A percentile compares a stretch with the other conserved stretches of the same genome.
These are phyloP conservation scores for Corniculantispora saksenae DNA, from an alignment of 2,329 filamentous ascomycete species.

Conservation along the genomic window DNA sequence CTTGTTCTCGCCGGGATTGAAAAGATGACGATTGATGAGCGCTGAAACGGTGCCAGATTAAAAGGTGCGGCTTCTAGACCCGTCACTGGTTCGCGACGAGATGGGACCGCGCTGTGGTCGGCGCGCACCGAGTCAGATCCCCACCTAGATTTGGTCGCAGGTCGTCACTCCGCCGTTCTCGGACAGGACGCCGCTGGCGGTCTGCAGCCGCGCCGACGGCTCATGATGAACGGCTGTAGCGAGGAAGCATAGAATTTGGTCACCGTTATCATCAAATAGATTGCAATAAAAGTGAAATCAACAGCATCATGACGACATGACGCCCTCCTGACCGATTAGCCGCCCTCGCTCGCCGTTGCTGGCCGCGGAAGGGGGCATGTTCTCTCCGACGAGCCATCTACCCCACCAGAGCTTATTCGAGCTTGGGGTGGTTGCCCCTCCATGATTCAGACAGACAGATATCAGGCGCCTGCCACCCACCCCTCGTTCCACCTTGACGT, in stretches of 20 bases:
- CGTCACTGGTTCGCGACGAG: not conserved
- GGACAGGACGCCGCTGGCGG: constrained; percentile 2
- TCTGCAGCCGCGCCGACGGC: constrained; percentile 12
- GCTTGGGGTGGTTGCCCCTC: constrained; percentile 11
- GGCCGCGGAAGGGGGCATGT: not conserved
- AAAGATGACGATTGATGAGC: too few relatives aligned
- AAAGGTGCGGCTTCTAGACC: not conserved
- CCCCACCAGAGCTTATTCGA: constrained; percentile 16
- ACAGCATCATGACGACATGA: not conserved
- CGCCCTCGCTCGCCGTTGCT: not conserved
- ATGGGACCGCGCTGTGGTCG: constrained; percentile 14
- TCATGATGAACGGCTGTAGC: not conserved
- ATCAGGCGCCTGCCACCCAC: constrained; percentile 3
- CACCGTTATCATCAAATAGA: too few relatives aligned
- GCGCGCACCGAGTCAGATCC: constrained; percentile 12
- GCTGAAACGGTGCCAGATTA: too few relatives aligned
- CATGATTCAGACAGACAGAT: constrained; percentile 10
- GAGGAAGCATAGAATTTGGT: not conserved
- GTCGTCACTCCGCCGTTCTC: constrained; percentile 7
- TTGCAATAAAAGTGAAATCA: not conserved
- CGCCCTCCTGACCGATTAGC: not conserved
- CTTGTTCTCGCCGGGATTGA: too few relatives aligned
- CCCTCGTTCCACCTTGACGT: not conserved
- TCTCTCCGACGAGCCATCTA: not conserved
- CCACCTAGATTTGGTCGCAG: not conserved